These are phyloP conservation scores for Cenchrus americanus DNA, from an alignment of 176 grass and related monocot genomes.

Conservation along the genomic window DNA sequence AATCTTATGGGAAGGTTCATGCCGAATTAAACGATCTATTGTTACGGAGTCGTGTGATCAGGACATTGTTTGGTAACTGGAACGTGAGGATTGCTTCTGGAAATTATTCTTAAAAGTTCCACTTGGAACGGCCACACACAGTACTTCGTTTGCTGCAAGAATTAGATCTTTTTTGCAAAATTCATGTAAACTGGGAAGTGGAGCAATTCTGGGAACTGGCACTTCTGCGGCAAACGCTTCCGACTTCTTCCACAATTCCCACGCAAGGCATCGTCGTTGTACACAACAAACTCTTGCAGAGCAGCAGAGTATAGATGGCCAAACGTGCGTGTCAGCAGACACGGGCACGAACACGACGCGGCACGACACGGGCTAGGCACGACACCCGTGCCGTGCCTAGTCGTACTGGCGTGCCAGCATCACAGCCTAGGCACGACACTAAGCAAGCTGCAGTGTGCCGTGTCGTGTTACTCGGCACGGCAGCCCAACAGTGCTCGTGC, in stretches of 20 bases:
- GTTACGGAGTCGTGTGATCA: not conserved
- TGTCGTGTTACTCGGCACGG: no score
- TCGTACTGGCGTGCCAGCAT: no score
- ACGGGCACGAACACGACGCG: no score
- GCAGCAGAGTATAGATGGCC: no score
- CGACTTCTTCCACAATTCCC: not conserved
- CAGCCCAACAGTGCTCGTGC: no score
- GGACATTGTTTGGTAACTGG: not conserved
- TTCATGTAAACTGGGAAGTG: not conserved
- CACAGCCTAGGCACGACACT: no score
- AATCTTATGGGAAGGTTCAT: not conserved
- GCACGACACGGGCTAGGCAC: no score
- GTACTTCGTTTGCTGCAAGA: not conserved
- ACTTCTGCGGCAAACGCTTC: not conserved
- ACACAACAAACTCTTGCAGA: not conserved
- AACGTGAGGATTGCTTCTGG: not conserved
- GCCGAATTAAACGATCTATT: not conserved
- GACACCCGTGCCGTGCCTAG: no score
- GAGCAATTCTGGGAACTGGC: not conserved
- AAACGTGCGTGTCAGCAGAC: no score
- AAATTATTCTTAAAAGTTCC: not conserved
- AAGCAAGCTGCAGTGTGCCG: no score
- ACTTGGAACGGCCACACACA: no score
- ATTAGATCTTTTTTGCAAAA: not conserved
- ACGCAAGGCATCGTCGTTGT: not conserved